Conservation (phyloP, 169 alveolate genomes). For the Cryptosporidium ryanae region DNA sequence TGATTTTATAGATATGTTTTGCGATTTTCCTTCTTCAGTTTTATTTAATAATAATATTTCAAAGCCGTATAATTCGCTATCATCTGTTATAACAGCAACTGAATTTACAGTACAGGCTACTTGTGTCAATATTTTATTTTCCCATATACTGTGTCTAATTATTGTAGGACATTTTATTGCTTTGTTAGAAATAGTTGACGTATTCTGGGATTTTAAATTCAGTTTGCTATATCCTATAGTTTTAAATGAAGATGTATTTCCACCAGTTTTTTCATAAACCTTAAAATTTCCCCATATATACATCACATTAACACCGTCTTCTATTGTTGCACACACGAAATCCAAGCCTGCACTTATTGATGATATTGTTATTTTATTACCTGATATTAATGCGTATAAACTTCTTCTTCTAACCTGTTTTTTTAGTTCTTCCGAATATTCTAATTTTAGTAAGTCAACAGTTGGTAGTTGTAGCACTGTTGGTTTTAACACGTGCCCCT, state of each 20-base stretch:
- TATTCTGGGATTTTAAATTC: constrained; percentile 36
- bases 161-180: constrained; percentile 74
- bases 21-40: constrained; percentile 73
- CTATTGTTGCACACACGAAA: constrained; percentile 66
- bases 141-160: constrained; percentile 68
- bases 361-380: constrained; percentile 52
- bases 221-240: constrained; percentile 20
- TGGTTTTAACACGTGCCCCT: constrained; percentile 56
- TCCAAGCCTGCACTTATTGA: constrained; percentile 75
- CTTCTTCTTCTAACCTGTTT: constrained; percentile 72
- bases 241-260: constrained; percentile 13
- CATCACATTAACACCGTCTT: constrained; percentile 71
- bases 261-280: constrained; percentile 32
- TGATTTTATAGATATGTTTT: neutral
- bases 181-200: constrained; percentile 13
- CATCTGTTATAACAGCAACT: constrained; percentile 72
- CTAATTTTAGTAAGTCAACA: constrained; percentile 35
- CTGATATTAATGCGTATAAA: constrained; percentile 40
- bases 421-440: constrained; percentile 35
- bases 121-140: constrained; percentile 59
- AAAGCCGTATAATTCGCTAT: constrained; percentile 67
- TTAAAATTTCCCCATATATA: constrained; percentile 70
- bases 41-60: constrained; percentile 21
- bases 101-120: constrained; percentile 67
- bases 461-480: constrained; percentile 50